Conservation (phyloP, 768 basidiomycete species). For the Tulasnella sp. region DNA sequence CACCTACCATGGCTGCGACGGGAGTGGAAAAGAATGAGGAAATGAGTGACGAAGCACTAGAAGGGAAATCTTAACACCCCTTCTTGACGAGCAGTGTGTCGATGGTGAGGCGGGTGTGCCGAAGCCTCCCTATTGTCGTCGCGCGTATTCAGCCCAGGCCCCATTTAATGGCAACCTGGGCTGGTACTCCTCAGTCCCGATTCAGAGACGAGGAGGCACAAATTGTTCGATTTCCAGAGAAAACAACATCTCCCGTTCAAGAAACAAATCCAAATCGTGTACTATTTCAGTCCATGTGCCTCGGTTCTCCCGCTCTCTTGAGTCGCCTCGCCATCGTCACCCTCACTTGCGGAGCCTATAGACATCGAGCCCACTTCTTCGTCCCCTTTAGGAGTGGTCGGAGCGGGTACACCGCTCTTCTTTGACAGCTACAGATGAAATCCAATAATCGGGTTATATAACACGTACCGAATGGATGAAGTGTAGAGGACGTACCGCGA, state of each 20-base stretch:
- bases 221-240: no score
- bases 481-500: neutral
- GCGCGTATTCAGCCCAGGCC: no score
- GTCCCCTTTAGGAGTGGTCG: neutral
- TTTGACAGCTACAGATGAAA: neutral
- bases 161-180: neutral
- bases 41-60: neutral
- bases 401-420: neutral
- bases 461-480: no score
- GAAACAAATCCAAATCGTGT: neutral
- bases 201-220: no score
- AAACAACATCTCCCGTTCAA: neutral
- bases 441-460: no score
- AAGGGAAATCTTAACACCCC: neutral
- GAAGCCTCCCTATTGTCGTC: neutral
- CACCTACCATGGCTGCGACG: neutral
- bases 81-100: neutral
- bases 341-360: neutral
- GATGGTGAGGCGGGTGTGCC: neutral
- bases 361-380: slow-evolving; percentile 15
- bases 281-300: neutral
- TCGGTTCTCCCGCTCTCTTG: neutral
- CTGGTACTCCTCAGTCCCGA: neutral
- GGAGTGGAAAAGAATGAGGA: neutral
- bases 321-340: neutral